Conservation (phyloP, 2,329 filamentous ascomycete genomes). For the Canariomyces notabilis region DNA sequence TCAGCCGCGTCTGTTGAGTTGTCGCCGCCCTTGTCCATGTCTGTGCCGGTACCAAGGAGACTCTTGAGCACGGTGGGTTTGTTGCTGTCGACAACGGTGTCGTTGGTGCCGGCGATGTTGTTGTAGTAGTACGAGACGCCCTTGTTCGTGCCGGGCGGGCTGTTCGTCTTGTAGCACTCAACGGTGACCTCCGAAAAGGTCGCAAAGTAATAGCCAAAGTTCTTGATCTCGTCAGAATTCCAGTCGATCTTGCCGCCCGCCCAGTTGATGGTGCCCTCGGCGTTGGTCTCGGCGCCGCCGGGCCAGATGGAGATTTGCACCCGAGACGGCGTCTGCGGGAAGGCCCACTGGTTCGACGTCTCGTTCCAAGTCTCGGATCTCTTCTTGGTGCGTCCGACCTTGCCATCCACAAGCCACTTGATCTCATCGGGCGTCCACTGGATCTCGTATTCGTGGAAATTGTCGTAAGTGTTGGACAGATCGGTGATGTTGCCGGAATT, state of each 20-base stretch:
- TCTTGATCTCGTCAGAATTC: constrained; percentile 73
- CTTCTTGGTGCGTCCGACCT: constrained; percentile 67
- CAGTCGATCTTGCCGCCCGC: constrained; percentile 88
- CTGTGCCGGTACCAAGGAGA: constrained; percentile 71
- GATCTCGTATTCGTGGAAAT: constrained; percentile 87
- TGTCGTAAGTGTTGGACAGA: constrained; percentile 63
- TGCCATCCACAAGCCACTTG: constrained; percentile 81
- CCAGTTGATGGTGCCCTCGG: constrained; percentile 81
- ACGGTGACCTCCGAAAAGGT: constrained; percentile 72
- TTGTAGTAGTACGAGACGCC: constrained; percentile 74
- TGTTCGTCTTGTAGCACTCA: constrained; percentile 69
- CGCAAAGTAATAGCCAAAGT: constrained; percentile 84
- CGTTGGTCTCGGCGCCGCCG: constrained; percentile 74
- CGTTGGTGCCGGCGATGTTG: constrained; percentile 60
- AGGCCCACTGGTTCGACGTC: constrained; percentile 76
- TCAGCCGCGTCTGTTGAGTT: constrained; percentile 13
- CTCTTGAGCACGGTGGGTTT: constrained; percentile 72
- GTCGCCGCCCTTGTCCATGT: constrained; percentile 53
- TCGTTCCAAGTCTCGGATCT: constrained; percentile 80
- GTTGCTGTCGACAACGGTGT: constrained; percentile 70
- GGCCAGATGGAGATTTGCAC: constrained; percentile 96
- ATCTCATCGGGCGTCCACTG: constrained; percentile 86
- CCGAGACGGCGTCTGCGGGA: constrained; percentile 84
- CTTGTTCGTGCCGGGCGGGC: constrained; percentile 60
- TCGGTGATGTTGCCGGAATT: constrained; percentile 68